A percentile compares a stretch with the other conserved stretches of the same genome.
These are phyloP conservation scores for Phytophthora boehmeriae DNA, from an alignment of 352 stramenopile genomes.

Conservation along the genomic window DNA sequence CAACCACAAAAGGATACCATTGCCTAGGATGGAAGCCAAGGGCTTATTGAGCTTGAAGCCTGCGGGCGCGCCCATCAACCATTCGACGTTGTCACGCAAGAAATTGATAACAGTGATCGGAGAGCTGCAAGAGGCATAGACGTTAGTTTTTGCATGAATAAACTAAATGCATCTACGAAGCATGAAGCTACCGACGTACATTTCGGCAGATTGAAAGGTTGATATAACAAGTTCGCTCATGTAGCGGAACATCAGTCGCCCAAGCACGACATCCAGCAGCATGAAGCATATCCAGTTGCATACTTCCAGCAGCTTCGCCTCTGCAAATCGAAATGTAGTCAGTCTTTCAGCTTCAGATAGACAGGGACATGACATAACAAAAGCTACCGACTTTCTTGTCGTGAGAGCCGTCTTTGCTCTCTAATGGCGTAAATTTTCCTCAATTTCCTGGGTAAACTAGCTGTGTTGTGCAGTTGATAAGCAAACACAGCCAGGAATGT, in stretches of 20 bases:
- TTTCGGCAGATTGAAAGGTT: constrained; percentile 14
- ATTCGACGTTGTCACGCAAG: constrained; percentile 65
- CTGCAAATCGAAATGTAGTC: constrained; percentile 22
- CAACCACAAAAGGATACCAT: constrained; percentile 81
- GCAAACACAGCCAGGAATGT: constrained; percentile 45
- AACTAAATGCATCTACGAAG: too few species aligned
- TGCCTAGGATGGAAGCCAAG: constrained; percentile 87
- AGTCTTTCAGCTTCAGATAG: background rate
- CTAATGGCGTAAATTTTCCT: constrained; percentile 29
- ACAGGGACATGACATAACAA: background rate
- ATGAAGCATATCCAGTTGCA: constrained; percentile 42
- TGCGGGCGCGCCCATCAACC: constrained; percentile 77
- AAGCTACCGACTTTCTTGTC: constrained; percentile 38
- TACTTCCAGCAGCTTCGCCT: constrained; percentile 29
- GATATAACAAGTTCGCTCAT: constrained; percentile 8
- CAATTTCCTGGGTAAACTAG: constrained; percentile 31
- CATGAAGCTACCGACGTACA: constrained; percentile 21
- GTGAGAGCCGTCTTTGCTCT: constrained; percentile 24
- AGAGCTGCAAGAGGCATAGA: too few species aligned
- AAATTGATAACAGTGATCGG: constrained; percentile 42
- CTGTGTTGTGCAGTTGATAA: constrained; percentile 36
- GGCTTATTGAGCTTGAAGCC: constrained; percentile 91
- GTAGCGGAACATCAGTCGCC: constrained; percentile 21
- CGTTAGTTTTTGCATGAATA: too few species aligned
- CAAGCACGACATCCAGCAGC: constrained; percentile 38